Evolutionary conservation across 1,139 yeast genomes (phyloP).

Genomic region (Saccharomyces uvarum): DNA sequence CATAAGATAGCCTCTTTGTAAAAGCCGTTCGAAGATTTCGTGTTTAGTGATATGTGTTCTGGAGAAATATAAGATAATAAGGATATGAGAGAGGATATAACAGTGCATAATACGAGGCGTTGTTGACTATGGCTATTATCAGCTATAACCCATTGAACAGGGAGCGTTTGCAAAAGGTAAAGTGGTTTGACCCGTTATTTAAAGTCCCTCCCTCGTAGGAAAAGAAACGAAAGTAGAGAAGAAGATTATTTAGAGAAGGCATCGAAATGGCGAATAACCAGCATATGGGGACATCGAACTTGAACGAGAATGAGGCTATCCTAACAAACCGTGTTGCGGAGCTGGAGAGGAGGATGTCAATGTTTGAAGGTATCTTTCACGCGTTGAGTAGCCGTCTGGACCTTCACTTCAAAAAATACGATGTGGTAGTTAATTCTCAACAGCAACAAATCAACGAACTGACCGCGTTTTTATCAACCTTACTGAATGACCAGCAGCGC

Average conservation of each 20-base stretch:
- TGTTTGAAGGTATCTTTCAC: constrained; percentile 29
- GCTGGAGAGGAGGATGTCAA: constrained; percentile 24
- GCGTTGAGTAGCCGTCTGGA: constrained; percentile 27
- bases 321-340: constrained; percentile 20
- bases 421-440: constrained; percentile 25
- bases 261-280: constrained; percentile 1
- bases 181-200: neutral
- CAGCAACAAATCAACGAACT: constrained; percentile 29
- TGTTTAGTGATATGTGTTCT: neutral
- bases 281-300: neutral
- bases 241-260: neutral
- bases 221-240: neutral
- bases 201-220: neutral
- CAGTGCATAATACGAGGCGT: neutral
- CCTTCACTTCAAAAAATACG: constrained; percentile 29
- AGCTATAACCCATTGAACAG: neutral
- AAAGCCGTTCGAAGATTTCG: neutral
- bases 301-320: constrained; percentile 10
- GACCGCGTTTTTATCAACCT: constrained; percentile 20
- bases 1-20: neutral
- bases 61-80: neutral
- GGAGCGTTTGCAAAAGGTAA: neutral
- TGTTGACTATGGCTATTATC: neutral
- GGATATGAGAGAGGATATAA: neutral
- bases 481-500: constrained; percentile 26